These are phyloP conservation scores for Wickerhamomyces sp. DNA, from an alignment of 1,139 yeast species.

Conservation along the genomic window DNA sequence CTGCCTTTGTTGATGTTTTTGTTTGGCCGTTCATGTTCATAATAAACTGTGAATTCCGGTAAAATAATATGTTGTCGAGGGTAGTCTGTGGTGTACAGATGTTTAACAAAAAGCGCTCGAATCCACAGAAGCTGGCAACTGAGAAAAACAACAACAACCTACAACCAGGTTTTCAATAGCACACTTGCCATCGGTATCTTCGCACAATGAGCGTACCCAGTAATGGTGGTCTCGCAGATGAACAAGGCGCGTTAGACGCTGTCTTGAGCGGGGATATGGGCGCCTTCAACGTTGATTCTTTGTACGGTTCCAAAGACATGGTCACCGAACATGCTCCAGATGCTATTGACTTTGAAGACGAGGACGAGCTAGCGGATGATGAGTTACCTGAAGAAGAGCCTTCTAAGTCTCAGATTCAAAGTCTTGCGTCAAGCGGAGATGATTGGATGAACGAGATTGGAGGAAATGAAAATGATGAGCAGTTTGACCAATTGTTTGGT, in stretches of 20 bases:
- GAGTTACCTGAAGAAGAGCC: constrained; percentile 45
- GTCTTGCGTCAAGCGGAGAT: constrained; percentile 29
- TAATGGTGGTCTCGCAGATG: constrained; percentile 23
- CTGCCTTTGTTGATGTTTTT: too few species aligned
- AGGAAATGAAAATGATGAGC: constrained; percentile 36
- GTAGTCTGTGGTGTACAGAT: neutral
- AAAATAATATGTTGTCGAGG: too few species aligned
- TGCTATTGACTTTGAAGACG: constrained; percentile 94
- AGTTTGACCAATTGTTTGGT: constrained; percentile 49
- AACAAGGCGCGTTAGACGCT: constrained; percentile 33
- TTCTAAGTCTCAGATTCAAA: constrained; percentile 22
- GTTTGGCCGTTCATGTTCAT: too few species aligned
- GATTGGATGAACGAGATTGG: constrained; percentile 33
- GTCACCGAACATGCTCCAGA: constrained; percentile 71
- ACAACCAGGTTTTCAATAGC: too few species aligned
- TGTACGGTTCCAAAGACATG: constrained; percentile 25
- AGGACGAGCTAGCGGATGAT: constrained; percentile 92
- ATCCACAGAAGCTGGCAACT: too few species aligned
- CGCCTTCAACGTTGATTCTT: constrained; percentile 28
- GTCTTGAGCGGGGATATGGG: constrained; percentile 32
- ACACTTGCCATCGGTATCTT: too few species aligned
- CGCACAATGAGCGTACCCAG: constrained; percentile 8
- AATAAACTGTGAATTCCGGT: too few species aligned
- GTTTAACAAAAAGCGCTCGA: too few species aligned
- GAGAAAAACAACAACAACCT: too few species aligned